Conservation (phyloP, 768 basidiomycete genomes). For the Boletus rubropictus region DNA sequence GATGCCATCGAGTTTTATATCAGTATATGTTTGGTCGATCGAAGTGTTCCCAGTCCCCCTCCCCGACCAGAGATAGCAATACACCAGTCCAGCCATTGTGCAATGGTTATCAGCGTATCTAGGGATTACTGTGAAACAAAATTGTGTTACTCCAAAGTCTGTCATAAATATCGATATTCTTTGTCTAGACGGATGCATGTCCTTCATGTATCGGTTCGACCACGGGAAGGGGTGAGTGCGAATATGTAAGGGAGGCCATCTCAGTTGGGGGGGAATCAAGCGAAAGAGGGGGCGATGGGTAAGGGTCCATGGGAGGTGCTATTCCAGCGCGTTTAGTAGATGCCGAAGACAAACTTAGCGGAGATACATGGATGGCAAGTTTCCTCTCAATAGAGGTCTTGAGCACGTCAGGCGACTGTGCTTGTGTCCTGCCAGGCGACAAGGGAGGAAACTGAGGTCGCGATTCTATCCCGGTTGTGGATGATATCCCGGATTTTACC, state of each 20-base stretch:
- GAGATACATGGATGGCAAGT: conserved; percentile 11
- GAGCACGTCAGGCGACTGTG: conserved; percentile 1
- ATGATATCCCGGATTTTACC: conserved; percentile 7
- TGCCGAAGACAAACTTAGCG: conserved; percentile 15
- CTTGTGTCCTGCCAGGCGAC: neutral
- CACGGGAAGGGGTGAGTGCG: neutral
- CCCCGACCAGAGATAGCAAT: too few relatives aligned
- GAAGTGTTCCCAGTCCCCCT: neutral
- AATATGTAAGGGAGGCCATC: conserved; percentile 11
- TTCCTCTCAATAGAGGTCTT: conserved; percentile 15
- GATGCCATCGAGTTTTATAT: too few relatives aligned
- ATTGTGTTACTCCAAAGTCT: conserved; percentile 2
- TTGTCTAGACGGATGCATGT: conserved; percentile 16
- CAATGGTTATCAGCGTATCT: neutral
- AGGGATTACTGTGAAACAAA: neutral
- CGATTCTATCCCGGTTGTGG: conserved; percentile 25
- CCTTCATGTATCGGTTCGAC: conserved; percentile 9
- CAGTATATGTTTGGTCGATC: neutral
- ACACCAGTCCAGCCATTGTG: neutral
- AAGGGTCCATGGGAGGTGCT: conserved; percentile 35
- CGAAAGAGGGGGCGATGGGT: conserved; percentile 45
- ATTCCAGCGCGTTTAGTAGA: conserved; percentile 22
- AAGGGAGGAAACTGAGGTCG: conserved; percentile 11
- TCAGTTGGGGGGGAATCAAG: conserved; percentile 22
- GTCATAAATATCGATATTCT: conserved; percentile 23